Base-by-base conservation (phyloP, 1,284 basidiomycete species). In the Porodaedalea pini region DNA sequence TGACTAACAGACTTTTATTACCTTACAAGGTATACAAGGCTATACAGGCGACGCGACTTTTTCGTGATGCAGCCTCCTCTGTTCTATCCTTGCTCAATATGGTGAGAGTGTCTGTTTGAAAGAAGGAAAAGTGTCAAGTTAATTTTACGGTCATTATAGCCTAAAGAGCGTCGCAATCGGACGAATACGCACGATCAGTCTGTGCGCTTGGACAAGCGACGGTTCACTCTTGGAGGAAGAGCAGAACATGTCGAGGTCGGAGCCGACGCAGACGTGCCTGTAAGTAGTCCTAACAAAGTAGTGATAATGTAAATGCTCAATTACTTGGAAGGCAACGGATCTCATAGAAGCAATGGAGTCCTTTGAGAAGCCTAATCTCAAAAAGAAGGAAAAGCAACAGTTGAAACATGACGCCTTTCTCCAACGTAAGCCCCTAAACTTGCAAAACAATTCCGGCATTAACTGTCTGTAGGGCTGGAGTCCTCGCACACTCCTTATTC, bases 371-470 rank as follows among this genome's bases (percentile, higher is more conserved):
- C 65, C 64, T 4, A 57, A 62, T 23, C 61, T 78, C 51, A 84
- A 76, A 54, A 92, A 92, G 73, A 90, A 86, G 65, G 84, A 82
- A 58, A 91, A 86, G 67, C 80, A 80, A 51, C 75, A 81, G 34
- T 61, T 81, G 56, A 90, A 85, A 69, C 81, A 82, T 54, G 82
- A 88, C 62, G 77, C 82, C 4, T 85, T 92, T 61, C 66, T 90
- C 36, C 75, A 85, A 71, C 80, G 88, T 89, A 53, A 40, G 73
- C 67, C 15, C 27, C 32, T 32, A 58, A 52, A 67, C 7, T 50
- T 58, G 34, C 3, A 21, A 21, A 19, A 7, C 56, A 48, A 25
- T 40, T 31, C 36, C 61, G 31, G 8, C n/a, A n/a, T n/a, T n/a
- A n/a, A n/a, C n/a, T n/a, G n/a, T 21, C 47, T 39, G 36, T 62